Evolutionary conservation across 768 basidiomycete genomes (phyloP).

Genomic region (Boletus speciosus): DNA sequence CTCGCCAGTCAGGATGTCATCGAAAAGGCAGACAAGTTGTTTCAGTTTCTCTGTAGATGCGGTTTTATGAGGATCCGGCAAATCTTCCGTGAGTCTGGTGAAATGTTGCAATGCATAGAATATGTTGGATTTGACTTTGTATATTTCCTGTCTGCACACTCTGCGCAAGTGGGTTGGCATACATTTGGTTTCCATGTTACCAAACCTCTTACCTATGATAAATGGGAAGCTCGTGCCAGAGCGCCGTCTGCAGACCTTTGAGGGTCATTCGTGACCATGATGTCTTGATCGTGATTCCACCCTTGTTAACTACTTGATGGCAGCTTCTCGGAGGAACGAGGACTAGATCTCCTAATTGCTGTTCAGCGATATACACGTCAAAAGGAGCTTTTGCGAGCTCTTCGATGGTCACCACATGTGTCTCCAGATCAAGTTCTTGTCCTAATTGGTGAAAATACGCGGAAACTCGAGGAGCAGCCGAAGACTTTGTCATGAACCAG

Average conservation of each 20-base stretch:
- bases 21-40: constrained; percentile 44
- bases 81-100: constrained; percentile 15
- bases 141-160: constrained; percentile 77
- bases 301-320: constrained; percentile 80
- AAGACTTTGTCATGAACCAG: constrained; percentile 82
- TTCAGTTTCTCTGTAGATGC: constrained; percentile 25
- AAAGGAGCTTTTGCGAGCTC: constrained; percentile 67
- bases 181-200: background rate
- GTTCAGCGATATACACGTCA: constrained; percentile 65
- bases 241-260: constrained; percentile 52
- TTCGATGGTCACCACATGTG: constrained; percentile 56
- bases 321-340: constrained; percentile 78
- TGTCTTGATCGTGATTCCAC: constrained; percentile 79
- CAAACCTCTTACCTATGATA: constrained; percentile 59
- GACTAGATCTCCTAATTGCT: constrained; percentile 73
- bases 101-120: constrained; percentile 48
- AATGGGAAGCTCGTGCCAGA: constrained; percentile 72
- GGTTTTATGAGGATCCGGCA: background rate
- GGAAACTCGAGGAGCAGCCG: constrained; percentile 51
- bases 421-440: constrained; percentile 64
- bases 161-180: constrained; percentile 34
- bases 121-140: constrained; percentile 67
- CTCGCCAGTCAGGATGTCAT: constrained; percentile 43
- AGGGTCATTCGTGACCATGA: constrained; percentile 87
- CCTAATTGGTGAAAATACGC: constrained; percentile 53